These are phyloP conservation scores for Xylariomycetidae sp. DNA, from an alignment of 2,329 filamentous ascomycete species.

Conservation along the genomic window DNA sequence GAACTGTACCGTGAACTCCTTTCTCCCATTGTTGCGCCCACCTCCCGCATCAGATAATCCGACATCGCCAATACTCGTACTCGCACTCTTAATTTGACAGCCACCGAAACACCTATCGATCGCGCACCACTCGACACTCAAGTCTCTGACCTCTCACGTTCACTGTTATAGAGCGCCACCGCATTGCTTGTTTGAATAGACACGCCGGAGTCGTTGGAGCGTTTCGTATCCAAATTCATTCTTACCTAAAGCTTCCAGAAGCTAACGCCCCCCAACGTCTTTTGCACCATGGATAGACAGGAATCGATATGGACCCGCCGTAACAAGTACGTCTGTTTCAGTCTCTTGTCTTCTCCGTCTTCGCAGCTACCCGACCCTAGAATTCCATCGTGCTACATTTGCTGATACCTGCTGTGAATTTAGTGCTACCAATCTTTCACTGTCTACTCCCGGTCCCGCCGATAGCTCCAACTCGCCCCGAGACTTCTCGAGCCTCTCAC, in stretches of 20 bases:
- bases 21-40: too few species aligned
- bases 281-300: constrained; percentile 49
- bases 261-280: background rate
- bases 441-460: constrained; percentile 62
- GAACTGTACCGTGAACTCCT: too few species aligned
- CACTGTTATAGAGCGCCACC: too few species aligned
- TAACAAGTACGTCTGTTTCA: constrained; percentile 61
- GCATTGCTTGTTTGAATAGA: background rate
- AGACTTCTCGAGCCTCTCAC: constrained; percentile 44
- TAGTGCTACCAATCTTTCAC: constrained; percentile 85
- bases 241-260: background rate
- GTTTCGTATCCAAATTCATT: too few species aligned
- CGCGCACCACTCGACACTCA: too few species aligned
- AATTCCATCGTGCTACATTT: constrained; percentile 5
- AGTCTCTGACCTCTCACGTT: too few species aligned
- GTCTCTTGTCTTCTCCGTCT: constrained; percentile 2
- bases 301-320: constrained; percentile 68
- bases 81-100: too few species aligned
- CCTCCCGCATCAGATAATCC: too few species aligned
- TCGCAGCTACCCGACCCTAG: background rate
- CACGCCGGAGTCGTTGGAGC: too few species aligned
- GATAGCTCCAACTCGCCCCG: constrained; percentile 40
- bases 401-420: constrained; percentile 1
- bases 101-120: too few species aligned
- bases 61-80: too few species aligned